Evolutionary conservation across 202 grass and related monocot species (phyloP), one percentile per base, ranked within the genome.

Genomic region (Carex arenaria): DNA sequence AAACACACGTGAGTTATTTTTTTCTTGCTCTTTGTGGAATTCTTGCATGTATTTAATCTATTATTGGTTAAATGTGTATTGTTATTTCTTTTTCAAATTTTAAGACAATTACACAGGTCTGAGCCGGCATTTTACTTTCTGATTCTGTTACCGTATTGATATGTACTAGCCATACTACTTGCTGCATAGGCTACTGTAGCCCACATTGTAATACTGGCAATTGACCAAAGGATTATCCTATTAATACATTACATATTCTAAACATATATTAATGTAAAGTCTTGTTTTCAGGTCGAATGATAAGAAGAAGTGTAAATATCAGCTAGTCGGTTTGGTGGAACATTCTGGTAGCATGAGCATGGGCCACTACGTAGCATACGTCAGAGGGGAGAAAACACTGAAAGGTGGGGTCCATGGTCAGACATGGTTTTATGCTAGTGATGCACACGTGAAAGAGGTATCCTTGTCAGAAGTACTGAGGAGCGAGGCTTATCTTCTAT

Each of bases 351-450:
- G 72, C 85, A 92, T 96, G 93, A 67, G 83, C 51, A 64, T 68
- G 4, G 96, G 93, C 26, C 96, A 99, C 84, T 99, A 99, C 59
- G 84, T 96, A 18, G 93, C 96, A 1, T 92, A 92, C 8, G 77
- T 89, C 47, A 93, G 92, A 89, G 83, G 83, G 22, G 79, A 85
- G 61, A 82, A 55, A 67, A 62, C 15, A 54, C 47, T 77, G 49
- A 77, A 67, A 56, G 69, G 31, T 7, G 81, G 67, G 38, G 42
- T 62, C 20, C 59, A 67, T 13, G 66, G 60, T 51, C 83, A 82
- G 42, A 83, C 86, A 5, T 98, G 92, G 95, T 87, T 91, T 86
- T 76, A 89, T 73, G 92, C 92, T 17, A 64, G 72, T 42, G 92
- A 98, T 71, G 3, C 4, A 0, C 1, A 28, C 23, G 81, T 98